Evolutionary conservation across 1,284 basidiomycete genomes (phyloP).

Genomic region (Apiotrichum siamense): DNA sequence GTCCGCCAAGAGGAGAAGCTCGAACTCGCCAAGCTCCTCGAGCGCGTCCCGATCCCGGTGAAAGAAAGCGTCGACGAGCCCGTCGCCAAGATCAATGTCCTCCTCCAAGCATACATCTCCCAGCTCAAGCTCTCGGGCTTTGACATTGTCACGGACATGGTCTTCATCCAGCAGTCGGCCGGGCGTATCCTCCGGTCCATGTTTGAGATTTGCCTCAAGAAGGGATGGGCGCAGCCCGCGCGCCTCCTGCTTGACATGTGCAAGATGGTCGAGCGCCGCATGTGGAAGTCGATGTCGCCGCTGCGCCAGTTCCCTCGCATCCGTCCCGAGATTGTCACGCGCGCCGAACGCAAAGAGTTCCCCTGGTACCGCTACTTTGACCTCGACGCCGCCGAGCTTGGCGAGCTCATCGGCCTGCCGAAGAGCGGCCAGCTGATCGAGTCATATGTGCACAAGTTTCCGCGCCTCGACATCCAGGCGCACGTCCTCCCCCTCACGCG

Average conservation of each 20-base stretch:
- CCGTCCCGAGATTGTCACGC: constrained; percentile 69
- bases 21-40: constrained; percentile 85
- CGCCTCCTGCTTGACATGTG: constrained; percentile 87
- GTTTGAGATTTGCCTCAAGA: constrained; percentile 96
- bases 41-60: constrained; percentile 93
- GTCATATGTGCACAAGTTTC: constrained; percentile 93
- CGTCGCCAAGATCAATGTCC: constrained; percentile 93
- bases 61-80: constrained; percentile 96
- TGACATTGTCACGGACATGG: constrained; percentile 97
- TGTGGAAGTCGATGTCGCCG: constrained; percentile 98
- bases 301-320: constrained; percentile 79
- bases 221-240: constrained; percentile 94
- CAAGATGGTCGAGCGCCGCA: constrained; percentile 91
- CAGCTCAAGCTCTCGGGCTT: constrained; percentile 93
- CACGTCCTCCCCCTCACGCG: constrained; percentile 91
- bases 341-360: constrained; percentile 97
- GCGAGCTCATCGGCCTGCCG: constrained; percentile 88
- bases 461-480: constrained; percentile 85
- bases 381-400: constrained; percentile 77
- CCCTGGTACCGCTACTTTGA: constrained; percentile 97
- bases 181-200: constrained; percentile 92
- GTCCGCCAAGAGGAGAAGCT: constrained; percentile 78
- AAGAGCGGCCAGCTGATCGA: constrained; percentile 88
- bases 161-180: constrained; percentile 87
- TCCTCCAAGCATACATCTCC: constrained; percentile 92